phyloP scores from a whole-genome alignment of 305 asterid genomes.

The Plantago coronopus region DNA sequence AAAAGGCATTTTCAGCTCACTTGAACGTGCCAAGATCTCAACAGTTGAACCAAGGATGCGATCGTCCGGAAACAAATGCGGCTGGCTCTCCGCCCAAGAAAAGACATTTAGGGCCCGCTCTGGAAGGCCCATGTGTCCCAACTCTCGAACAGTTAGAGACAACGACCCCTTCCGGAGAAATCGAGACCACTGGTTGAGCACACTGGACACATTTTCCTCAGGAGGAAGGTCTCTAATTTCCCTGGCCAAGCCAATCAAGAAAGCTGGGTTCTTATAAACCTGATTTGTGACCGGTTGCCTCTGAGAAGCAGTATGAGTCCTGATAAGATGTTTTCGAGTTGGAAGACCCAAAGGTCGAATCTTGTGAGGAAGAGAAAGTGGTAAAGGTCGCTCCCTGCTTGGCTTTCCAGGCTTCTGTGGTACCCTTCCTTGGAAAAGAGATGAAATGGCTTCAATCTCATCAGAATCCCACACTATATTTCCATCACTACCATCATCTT shows the following conservation, averaged over 20 bases:
- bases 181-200: conserved; percentile 62
- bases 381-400: conserved; percentile 59
- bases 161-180: conserved; percentile 87
- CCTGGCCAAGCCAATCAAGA: conserved; percentile 79
- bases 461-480: conserved; percentile 56
- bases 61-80: conserved; percentile 78
- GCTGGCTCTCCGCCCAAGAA: conserved; percentile 54
- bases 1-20: conserved; percentile 67
- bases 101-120: conserved; percentile 36
- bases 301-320: conserved; percentile 32
- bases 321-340: conserved; percentile 43
- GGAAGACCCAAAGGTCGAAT: conserved; percentile 72
- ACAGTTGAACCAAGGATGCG: conserved; percentile 65
- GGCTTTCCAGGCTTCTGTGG: conserved; percentile 80
- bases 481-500: conserved; percentile 22
- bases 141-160: conserved; percentile 71
- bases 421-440: conserved; percentile 75
- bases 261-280: conserved; percentile 72
- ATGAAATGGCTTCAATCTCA: conserved; percentile 85
- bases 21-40: conserved; percentile 71
- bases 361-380: conserved; percentile 73
- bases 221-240: conserved; percentile 56
- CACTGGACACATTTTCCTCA: conserved; percentile 53
- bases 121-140: conserved; percentile 85
- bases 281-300: conserved; percentile 59